phyloP scores from a whole-genome alignment of 371 early-diverging fungal genomes.

The Mucor mucedo region DNA sequence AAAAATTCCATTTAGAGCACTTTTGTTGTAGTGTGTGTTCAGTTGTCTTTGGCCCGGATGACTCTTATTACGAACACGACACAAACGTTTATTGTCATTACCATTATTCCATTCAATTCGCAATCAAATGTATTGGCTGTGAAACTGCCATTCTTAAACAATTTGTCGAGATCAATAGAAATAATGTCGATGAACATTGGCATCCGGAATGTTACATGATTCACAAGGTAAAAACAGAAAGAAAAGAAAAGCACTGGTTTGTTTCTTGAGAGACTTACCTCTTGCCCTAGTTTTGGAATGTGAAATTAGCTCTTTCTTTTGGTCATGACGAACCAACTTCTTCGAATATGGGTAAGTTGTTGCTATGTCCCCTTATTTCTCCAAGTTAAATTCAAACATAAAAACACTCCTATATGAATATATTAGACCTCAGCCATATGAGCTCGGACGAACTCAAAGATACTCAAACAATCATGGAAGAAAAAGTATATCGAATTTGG shows the following conservation, averaged over 20 bases:
- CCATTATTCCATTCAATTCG: conserved; percentile 89
- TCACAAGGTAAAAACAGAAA: conserved; percentile 63
- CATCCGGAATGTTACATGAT: conserved; percentile 99
- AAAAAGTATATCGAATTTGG: conserved; percentile 92
- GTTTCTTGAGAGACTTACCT: too few species aligned
- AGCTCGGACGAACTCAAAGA: conserved; percentile 59
- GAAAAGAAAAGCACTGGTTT: background rate
- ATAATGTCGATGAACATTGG: conserved; percentile 88
- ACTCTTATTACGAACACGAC: conserved; percentile 94
- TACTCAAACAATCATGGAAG: conserved; percentile 72
- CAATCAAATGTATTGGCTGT: conserved; percentile 93
- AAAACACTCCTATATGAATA: background rate
- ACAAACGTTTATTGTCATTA: conserved; percentile 91
- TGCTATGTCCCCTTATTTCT: background rate
- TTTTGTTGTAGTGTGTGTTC: conserved; percentile 95
- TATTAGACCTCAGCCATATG: conserved; percentile 28
- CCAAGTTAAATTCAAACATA: background rate
- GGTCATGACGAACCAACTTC: conserved; percentile 16
- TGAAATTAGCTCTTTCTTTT: conserved; percentile 60
- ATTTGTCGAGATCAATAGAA: conserved; percentile 90
- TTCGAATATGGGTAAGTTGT: conserved; percentile 18
- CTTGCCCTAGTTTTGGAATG: conserved; percentile 76
- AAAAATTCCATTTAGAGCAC: conserved; percentile 95
- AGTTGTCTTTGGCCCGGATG: conserved; percentile 93
- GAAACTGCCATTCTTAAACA: conserved; percentile 92